Conservation (phyloP, 306 rosid genomes). For the Cyamopsis tetragonoloba region DNA sequence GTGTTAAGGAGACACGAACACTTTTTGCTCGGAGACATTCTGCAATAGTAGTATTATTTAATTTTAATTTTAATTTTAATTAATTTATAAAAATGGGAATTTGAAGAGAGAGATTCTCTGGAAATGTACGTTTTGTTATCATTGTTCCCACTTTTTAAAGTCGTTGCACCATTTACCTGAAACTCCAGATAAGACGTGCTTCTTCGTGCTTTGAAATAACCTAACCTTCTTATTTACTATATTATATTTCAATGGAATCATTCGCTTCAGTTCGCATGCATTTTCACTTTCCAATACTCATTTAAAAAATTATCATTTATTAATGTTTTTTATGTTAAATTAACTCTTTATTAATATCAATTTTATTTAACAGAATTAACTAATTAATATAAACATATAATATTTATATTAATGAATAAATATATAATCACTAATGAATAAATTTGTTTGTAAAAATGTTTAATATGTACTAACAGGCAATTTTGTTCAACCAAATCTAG, state of each 20-base stretch:
- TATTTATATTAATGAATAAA: too few species aligned
- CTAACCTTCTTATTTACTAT: neutral
- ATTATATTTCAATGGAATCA: neutral
- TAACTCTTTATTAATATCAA: too few species aligned
- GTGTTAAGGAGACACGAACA: constrained; percentile 1
- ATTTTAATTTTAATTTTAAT: too few species aligned
- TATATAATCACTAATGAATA: too few species aligned
- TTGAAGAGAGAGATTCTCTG: constrained; percentile 11
- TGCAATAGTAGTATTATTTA: too few species aligned
- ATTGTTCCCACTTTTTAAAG: constrained; percentile 12
- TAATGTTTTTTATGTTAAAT: too few species aligned
- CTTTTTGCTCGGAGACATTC: constrained; percentile 10
- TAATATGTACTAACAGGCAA: too few species aligned
- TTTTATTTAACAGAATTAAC: too few species aligned
- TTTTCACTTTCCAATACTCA: neutral
- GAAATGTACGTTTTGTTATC: neutral
- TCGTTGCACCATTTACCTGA: neutral
- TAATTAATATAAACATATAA: too few species aligned
- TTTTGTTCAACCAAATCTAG: too few species aligned
- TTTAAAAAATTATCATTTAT: too few species aligned
- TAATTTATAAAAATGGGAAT: neutral
- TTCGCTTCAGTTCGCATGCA: neutral
- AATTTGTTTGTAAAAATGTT: too few species aligned
- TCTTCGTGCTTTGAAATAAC: neutral
- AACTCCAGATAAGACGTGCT: neutral